A percentile compares a stretch with the other conserved stretches of the same genome.
Conservation (phyloP, 108 stramenopile species). For the Skeletonema grethae region DNA sequence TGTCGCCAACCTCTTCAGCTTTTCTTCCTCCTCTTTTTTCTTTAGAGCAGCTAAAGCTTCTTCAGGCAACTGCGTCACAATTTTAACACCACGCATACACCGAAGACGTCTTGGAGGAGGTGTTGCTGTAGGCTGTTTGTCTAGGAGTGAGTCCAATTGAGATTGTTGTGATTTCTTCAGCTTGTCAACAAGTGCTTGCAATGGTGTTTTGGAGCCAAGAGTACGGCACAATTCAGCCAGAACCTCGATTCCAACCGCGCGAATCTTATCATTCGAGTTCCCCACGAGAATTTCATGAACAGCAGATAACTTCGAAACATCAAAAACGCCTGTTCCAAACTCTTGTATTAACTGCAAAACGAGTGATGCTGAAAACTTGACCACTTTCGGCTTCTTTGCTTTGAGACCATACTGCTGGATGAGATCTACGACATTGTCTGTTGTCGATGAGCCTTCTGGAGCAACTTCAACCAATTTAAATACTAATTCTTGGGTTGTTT, state of each 20-base stretch:
- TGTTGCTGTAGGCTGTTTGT: conserved; percentile 51
- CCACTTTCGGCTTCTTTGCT: conserved; percentile 85
- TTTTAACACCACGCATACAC: conserved; percentile 20
- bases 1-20: conserved; percentile 60
- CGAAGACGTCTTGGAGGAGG: conserved; percentile 44
- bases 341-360: conserved; percentile 55
- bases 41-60: conserved; percentile 66
- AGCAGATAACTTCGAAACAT: conserved; percentile 54
- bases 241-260: conserved; percentile 74
- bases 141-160: conserved; percentile 72
- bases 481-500: conserved; percentile 49
- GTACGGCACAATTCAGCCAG: conserved; percentile 83
- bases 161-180: conserved; percentile 78
- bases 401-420: conserved; percentile 66
- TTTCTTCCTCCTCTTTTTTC: conserved; percentile 58
- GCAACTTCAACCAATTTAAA: conserved; percentile 84
- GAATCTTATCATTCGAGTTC: conserved; percentile 76
- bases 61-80: conserved; percentile 28
- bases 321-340: conserved; percentile 75
- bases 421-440: conserved; percentile 59
- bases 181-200: conserved; percentile 62
- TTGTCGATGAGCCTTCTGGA: conserved; percentile 46
- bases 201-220: conserved; percentile 69
- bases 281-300: conserved; percentile 61
- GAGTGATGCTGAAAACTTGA: conserved; percentile 54